Conservation (phyloP, 2,329 filamentous ascomycete species). For the Cordyceps tenuipes region DNA sequence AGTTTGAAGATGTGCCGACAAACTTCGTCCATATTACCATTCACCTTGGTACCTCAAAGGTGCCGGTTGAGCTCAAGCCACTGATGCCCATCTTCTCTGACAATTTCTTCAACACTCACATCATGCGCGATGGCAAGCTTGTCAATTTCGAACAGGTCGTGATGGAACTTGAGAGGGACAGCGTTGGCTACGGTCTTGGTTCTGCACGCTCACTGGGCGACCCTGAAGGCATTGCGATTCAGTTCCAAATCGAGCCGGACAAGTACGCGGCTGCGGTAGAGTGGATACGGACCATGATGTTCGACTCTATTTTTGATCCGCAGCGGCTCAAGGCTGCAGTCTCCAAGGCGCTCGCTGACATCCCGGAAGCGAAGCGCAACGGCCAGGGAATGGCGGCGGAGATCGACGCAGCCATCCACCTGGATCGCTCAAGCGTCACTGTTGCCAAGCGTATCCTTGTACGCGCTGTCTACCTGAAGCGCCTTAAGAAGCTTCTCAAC, state of each 20-base stretch:
- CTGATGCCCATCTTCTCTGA: slow-evolving; percentile 76
- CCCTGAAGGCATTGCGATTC: slow-evolving; percentile 70
- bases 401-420: slow-evolving; percentile 70
- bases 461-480: slow-evolving; percentile 78
- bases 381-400: slow-evolving; percentile 60
- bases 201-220: slow-evolving; percentile 63
- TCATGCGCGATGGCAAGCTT: slow-evolving; percentile 64
- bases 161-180: slow-evolving; percentile 83
- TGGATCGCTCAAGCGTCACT: slow-evolving; percentile 64
- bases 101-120: slow-evolving; percentile 91
- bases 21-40: slow-evolving; percentile 85
- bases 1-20: slow-evolving; percentile 89
- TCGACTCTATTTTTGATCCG: slow-evolving; percentile 80
- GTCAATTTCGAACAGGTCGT: slow-evolving; percentile 90
- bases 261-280: slow-evolving; percentile 77
- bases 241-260: slow-evolving; percentile 77
- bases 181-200: slow-evolving; percentile 71
- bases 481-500: slow-evolving; percentile 71
- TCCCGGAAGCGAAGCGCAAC: slow-evolving; percentile 85
- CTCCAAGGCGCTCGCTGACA: slow-evolving; percentile 78
- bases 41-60: slow-evolving; percentile 66
- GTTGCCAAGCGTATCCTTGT: slow-evolving; percentile 77
- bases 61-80: slow-evolving; percentile 78
- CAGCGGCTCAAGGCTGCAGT: slow-evolving; percentile 54
- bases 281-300: slow-evolving; percentile 81